These are phyloP conservation scores for Aspergillus olivimuriae DNA, from an alignment of 495 filamentous ascomycete species.

Conservation along the genomic window DNA sequence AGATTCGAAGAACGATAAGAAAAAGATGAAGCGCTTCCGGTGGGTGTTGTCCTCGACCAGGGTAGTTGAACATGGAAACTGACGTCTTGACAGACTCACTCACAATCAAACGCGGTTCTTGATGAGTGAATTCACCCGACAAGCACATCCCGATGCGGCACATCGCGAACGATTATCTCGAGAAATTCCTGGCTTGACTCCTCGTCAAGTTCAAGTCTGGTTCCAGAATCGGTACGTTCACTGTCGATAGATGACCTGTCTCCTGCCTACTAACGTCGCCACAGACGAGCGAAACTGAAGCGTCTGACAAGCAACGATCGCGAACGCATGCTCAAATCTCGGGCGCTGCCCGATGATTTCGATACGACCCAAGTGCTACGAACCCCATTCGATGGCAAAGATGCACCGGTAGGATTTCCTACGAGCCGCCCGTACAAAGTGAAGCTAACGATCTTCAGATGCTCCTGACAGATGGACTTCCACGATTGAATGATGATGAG, in stretches of 20 bases:
- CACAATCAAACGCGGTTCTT: constrained; percentile 95
- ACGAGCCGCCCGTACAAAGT: too few relatives aligned
- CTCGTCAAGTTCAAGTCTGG: constrained; percentile 96
- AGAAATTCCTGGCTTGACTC: constrained; percentile 89
- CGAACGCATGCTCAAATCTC: constrained; percentile 88
- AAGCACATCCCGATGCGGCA: constrained; percentile 90
- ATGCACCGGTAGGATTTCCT: constrained; percentile 30
- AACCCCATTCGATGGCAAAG: constrained; percentile 51
- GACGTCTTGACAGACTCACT: constrained; percentile 58
- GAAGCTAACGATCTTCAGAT: constrained; percentile 19
- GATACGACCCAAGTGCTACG: constrained; percentile 87
- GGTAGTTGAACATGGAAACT: constrained; percentile 3
- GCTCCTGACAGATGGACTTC: constrained; percentile 32
- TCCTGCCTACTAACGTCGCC: constrained; percentile 15
- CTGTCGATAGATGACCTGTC: constrained; percentile 2
- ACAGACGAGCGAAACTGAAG: constrained; percentile 90
- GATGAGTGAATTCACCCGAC: constrained; percentile 95
- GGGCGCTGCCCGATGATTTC: constrained; percentile 86
- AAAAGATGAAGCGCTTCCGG: constrained; percentile 96
- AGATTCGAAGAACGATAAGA: constrained; percentile 53
- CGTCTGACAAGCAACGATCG: constrained; percentile 87
- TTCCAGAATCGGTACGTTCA: constrained; percentile 87
- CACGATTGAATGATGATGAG: constrained; percentile 35
- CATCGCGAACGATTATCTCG: constrained; percentile 84
- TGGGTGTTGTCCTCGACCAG: constrained; percentile 32